Evolutionary conservation across 306 rosid species (phyloP).

Genomic region (Cucumis hystrix): DNA sequence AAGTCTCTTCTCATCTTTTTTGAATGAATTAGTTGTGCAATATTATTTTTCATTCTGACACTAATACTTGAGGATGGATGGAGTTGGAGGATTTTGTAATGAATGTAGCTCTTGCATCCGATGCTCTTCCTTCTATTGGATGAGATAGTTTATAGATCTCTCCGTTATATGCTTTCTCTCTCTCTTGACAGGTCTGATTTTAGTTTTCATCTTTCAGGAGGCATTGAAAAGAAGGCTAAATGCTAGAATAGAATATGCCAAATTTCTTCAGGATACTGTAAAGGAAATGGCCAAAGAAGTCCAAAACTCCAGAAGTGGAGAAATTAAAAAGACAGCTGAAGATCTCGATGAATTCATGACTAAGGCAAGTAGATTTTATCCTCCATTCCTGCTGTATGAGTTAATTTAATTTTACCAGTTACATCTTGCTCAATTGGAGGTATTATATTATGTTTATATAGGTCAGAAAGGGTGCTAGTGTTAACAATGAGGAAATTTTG

Average conservation of each 20-base stretch:
- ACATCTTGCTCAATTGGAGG: slow-evolving; percentile 1
- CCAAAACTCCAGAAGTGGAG: slow-evolving; percentile 82
- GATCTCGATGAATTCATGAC: slow-evolving; percentile 82
- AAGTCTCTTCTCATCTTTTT: neutral
- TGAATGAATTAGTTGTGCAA: neutral
- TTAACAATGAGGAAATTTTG: slow-evolving; percentile 83
- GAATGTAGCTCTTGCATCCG: neutral
- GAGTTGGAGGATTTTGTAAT: neutral
- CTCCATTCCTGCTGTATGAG: neutral
- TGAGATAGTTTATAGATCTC: neutral
- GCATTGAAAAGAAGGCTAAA: slow-evolving; percentile 79
- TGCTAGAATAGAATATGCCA: slow-evolving; percentile 93
- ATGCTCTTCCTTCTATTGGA: neutral
- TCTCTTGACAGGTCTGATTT: neutral
- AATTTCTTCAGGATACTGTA: slow-evolving; percentile 91
- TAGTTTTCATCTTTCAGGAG: slow-evolving; percentile 35
- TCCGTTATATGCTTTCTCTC: neutral
- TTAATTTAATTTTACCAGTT: neutral
- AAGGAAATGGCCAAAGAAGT: slow-evolving; percentile 99
- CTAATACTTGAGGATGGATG: neutral
- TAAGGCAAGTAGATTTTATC: slow-evolving; percentile 24
- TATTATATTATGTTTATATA: slow-evolving; percentile 13
- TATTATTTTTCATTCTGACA: neutral
- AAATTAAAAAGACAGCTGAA: slow-evolving; percentile 76
- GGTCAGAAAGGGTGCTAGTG: slow-evolving; percentile 75